phyloP scores from a whole-genome alignment of 208 protist species.

The Leishmania aethiopica region DNA sequence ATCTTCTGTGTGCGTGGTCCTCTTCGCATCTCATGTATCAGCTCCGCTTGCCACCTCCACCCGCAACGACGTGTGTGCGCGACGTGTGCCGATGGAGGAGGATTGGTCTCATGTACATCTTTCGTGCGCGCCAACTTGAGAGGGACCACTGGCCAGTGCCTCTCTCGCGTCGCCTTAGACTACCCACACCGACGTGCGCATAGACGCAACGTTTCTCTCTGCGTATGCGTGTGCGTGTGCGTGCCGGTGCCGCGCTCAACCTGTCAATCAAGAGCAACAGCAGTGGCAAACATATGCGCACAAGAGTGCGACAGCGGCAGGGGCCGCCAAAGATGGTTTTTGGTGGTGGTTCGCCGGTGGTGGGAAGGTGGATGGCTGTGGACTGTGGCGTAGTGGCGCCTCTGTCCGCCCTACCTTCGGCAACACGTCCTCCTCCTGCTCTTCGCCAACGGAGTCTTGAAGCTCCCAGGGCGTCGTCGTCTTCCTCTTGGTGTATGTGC shows the following conservation, averaged over 20 bases:
- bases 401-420: neutral
- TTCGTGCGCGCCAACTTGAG: neutral
- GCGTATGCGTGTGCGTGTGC: neutral
- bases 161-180: neutral
- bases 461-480: neutral
- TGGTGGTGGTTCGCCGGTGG: neutral
- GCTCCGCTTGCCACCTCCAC: neutral
- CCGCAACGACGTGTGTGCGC: neutral
- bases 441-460: neutral
- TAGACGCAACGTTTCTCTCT: neutral
- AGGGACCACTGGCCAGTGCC: too few species aligned
- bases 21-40: neutral
- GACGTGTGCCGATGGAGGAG: neutral
- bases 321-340: neutral
- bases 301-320: neutral
- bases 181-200: neutral
- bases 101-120: conserved; percentile 2
- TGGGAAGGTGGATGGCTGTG: neutral
- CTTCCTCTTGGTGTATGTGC: neutral
- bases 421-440: neutral
- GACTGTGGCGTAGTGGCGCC: neutral
- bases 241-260: neutral
- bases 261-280: neutral
- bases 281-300: neutral
- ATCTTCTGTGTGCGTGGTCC: neutral